Evolutionary conservation across 2,329 filamentous ascomycete genomes (phyloP).

Genomic region (Penicillium palitans): DNA sequence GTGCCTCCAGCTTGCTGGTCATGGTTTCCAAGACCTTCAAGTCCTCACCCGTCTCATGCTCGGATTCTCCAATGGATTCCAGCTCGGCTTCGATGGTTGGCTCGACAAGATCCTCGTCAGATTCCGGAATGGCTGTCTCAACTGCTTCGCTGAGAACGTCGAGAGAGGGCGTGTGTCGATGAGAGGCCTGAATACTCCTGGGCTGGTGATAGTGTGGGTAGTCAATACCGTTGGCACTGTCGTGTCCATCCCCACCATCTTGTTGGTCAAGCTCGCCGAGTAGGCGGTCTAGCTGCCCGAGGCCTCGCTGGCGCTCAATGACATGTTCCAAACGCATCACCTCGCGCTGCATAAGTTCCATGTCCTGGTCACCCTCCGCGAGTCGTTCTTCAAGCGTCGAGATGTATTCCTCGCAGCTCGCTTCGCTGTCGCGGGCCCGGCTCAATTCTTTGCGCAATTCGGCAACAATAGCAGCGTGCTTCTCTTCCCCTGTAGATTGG

Average conservation of each 20-base stretch:
- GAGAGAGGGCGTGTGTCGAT: slow-evolving; percentile 40
- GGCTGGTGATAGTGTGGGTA: slow-evolving; percentile 12
- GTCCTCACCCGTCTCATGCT: slow-evolving; percentile 30
- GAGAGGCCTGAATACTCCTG: slow-evolving; percentile 26
- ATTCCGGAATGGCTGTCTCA: slow-evolving; percentile 49
- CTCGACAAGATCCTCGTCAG: slow-evolving; percentile 44
- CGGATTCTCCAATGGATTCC: slow-evolving; percentile 20
- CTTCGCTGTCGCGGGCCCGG: slow-evolving; percentile 84
- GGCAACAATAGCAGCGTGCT: slow-evolving; percentile 78
- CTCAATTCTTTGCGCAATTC: slow-evolving; percentile 90
- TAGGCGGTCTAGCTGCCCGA: slow-evolving; percentile 90
- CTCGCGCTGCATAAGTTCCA: slow-evolving; percentile 94
- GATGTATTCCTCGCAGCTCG: slow-evolving; percentile 91
- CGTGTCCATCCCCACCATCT: slow-evolving; percentile 45
- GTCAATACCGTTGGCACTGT: slow-evolving; percentile 18
- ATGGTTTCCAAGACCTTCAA: slow-evolving; percentile 40
- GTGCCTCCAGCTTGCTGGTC: slow-evolving; percentile 29
- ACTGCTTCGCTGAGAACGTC: slow-evolving; percentile 47
- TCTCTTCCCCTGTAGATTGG: slow-evolving; percentile 87
- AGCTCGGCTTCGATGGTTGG: slow-evolving; percentile 33
- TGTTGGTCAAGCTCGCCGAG: slow-evolving; percentile 84
- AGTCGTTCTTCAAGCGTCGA: slow-evolving; percentile 93
- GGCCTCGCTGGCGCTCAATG: slow-evolving; percentile 88
- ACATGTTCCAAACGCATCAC: slow-evolving; percentile 93
- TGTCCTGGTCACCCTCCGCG: slow-evolving; percentile 92